Evolutionary conservation across 768 basidiomycete species (phyloP), one percentile per base, ranked within the genome.

Genomic region (Lentinula detonsa): DNA sequence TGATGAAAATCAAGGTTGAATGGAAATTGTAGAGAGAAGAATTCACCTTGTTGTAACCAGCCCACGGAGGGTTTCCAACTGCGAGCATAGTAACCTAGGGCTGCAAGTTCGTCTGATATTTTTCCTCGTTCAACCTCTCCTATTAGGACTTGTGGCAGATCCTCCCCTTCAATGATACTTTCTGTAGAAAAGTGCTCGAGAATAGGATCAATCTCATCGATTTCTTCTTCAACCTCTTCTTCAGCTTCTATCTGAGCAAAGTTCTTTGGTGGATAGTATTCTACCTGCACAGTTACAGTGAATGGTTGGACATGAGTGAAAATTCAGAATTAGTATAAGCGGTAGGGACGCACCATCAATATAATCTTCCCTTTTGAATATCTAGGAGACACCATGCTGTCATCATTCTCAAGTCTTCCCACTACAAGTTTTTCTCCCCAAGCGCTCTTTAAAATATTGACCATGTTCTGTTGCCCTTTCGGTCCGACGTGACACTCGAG

Each of bases 401-500:
- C 43, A 37, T 34, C 31, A 28, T 28, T 28, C 9, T n/a, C 11
- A 1, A 82, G 56, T 62, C 66, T 68, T 21, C 70, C 67, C 46
- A 76, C 68, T 2, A 86, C 81, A 3, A 87, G 68, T 66, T 78
- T 82, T 15, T 76, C 71, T 0, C 83, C 83, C 80, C 84, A 85
- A 2, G 74, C 73, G 4, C 74, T 76, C 59, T 73, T 70, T 76
- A 87, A 79, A 48, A 82, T 74, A 31, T 69, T 66, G 9, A 87
- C 82, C n/a, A 87, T 69, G 64, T 85, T 78, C 18, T 71, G 68
- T 66, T 87, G 86, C 0, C 76, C 76, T 31, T 73, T 72, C 0
- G 76, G 68, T 16, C 75, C 76, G 28, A 87, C 85, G 62, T 87
- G 86, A 64, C 85, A 86, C 66, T 87, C 86, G 4, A 87, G 74